Conservation (phyloP, 352 stramenopile genomes). For the Phytophthora niederhauseri region DNA sequence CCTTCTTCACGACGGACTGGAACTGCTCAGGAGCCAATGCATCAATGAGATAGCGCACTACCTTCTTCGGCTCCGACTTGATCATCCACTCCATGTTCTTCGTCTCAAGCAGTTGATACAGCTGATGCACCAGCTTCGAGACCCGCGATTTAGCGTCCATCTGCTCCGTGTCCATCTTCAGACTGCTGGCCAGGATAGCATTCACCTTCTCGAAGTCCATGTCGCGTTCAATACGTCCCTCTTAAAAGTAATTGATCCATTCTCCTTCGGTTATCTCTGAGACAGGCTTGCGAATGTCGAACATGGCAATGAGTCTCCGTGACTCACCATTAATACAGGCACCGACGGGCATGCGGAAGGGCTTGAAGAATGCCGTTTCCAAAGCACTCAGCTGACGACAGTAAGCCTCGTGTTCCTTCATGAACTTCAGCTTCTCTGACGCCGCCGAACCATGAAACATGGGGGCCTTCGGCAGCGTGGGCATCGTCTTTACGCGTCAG, state of each 20-base stretch:
- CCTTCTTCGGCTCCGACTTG: conserved; percentile 2
- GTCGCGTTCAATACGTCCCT: background rate
- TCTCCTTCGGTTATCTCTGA: no score
- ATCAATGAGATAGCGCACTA: conserved; percentile 6
- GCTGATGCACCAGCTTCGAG: conserved; percentile 9
- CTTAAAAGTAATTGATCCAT: background rate
- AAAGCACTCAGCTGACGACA: no score
- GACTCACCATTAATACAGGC: no score
- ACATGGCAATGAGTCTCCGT: no score
- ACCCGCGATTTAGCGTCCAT: background rate
- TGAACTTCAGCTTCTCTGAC: no score
- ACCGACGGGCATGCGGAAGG: no score
- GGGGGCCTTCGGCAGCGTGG: no score
- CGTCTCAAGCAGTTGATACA: conserved; percentile 8
- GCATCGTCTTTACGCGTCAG: no score
- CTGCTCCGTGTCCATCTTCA: background rate
- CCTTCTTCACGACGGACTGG: background rate
- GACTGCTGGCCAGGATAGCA: background rate
- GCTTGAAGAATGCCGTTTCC: no score
- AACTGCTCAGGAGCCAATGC: conserved; percentile 5
- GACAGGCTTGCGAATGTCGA: no score
- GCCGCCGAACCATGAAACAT: no score
- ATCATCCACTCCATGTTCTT: conserved; percentile 24
- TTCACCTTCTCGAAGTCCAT: background rate
- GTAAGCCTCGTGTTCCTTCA: no score